Percentiles rank a stretch among this genome's conserved stretches.
Conservation (phyloP, 805 yeast genomes). For the Saccharomycopsis fermentans region DNA sequence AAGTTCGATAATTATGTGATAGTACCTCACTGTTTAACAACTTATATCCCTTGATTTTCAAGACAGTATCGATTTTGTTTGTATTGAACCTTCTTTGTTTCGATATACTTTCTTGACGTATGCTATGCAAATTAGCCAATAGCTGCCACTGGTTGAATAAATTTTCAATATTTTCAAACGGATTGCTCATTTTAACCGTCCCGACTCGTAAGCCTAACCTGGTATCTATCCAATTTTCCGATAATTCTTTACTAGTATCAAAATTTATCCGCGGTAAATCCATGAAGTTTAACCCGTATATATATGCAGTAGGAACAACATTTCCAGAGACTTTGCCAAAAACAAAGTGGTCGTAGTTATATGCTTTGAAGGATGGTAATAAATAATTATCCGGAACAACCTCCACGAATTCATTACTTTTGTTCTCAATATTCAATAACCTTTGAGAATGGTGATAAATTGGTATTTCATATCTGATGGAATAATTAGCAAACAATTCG, state of each 20-base stretch:
- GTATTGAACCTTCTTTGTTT: constrained; percentile 4
- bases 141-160: constrained; percentile 32
- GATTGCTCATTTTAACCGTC: constrained; percentile 23
- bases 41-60: not conserved
- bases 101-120: not conserved
- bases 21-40: not conserved
- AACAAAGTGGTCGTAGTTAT: constrained; percentile 29
- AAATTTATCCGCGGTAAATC: constrained; percentile 12
- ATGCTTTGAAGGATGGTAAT: constrained; percentile 25
- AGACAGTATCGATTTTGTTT: not conserved
- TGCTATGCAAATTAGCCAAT: constrained; percentile 16
- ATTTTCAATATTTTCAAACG: constrained; percentile 23
- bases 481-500: constrained; percentile 25
- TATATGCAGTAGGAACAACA: constrained; percentile 27
- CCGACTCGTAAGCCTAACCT: constrained; percentile 27
- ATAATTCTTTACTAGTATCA: constrained; percentile 4
- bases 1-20: constrained; percentile 5
- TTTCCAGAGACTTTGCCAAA: constrained; percentile 30
- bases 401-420: constrained; percentile 18
- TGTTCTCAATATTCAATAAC: constrained; percentile 21
- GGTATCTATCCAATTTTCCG: constrained; percentile 2
- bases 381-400: constrained; percentile 20
- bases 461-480: constrained; percentile 21
- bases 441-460: constrained; percentile 24
- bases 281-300: constrained; percentile 29